These are phyloP conservation scores for Gymnopilus dilepis DNA, from an alignment of 768 basidiomycete species.

Conservation along the genomic window DNA sequence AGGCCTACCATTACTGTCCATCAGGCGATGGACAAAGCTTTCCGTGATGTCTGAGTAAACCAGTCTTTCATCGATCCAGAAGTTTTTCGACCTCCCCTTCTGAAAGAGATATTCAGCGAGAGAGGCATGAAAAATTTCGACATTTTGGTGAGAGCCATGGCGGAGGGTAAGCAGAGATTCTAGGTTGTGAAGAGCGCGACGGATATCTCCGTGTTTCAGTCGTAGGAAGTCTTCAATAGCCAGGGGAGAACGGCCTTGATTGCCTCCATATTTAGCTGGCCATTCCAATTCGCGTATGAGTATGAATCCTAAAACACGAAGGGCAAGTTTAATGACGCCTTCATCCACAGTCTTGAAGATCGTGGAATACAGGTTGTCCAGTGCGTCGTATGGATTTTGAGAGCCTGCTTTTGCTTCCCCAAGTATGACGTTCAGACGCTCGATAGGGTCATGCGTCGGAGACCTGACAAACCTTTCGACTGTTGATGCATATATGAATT, in stretches of 20 bases:
- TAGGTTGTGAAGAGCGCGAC: neutral
- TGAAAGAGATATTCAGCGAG: neutral
- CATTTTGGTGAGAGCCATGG: neutral
- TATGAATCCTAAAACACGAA: neutral
- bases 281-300: neutral
- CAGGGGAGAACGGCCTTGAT: neutral
- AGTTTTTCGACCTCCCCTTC: neutral
- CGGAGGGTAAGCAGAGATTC: constrained; percentile 4
- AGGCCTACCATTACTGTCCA: neutral
- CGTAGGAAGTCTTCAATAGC: neutral
- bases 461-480: constrained; percentile 4
- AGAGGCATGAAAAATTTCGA: neutral
- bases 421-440: constrained; percentile 13
- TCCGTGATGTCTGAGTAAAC: neutral
- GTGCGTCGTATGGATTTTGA: constrained; percentile 9
- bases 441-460: constrained; percentile 1
- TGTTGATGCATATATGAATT: constrained; percentile 13
- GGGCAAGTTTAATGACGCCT: no score
- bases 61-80: no score
- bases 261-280: no score
- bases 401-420: constrained; percentile 1
- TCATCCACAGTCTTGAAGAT: neutral
- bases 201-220: neutral
- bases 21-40: neutral
- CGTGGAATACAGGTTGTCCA: constrained; percentile 14